Evolutionary conservation across 1,284 basidiomycete species (phyloP), one percentile per base, ranked within the genome.

Genomic region (Sanghuangporus sanghuang): DNA sequence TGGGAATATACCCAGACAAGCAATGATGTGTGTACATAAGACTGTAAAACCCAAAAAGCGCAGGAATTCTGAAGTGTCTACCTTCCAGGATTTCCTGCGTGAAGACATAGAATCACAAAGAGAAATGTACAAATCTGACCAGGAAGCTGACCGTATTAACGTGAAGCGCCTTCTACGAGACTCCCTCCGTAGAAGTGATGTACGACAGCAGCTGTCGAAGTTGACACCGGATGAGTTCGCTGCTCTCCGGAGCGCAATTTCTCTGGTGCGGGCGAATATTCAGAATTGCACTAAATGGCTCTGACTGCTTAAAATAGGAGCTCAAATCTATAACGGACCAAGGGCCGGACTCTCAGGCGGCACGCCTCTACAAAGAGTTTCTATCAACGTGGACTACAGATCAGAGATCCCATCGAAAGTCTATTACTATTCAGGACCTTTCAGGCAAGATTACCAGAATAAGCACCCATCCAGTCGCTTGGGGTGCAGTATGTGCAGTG

Each of bases 71-170:
- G 16, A n/a, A 38, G 35, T 52, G 48, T 27, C 2, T 50, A 18
- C 48, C 42, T 44, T 35, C 35, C 44, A 66, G 64, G 57, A 55
- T 6, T 32, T 63, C 14, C 16, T 66, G 6, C 48, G 53, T 14
- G 64, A 66, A 39, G 61, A 66, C 46, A 60, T 66, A 8, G 61
- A 63, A 39, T 18, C 48, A 6, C 61, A 59, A 39, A 53, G 62
- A 59, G 61, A 63, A 32, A 63, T 66, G 16, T 63, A 61, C 39
- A 52, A 59, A 18, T 55, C 64, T 5, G 61, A 63, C 42, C 49
- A 62, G 9, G 55, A 56, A 32, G 57, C 44, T 8, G 64, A 66
- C 49, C 55, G 40, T 40, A 49, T 63, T 38, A 52, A 44, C 23
- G 39, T 66, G 6, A 36, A 57, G n/a, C 49, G 58, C 7, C 50